Evolutionary conservation across 2,329 filamentous ascomycete genomes (phyloP).

Genomic region (Capronia americana): DNA sequence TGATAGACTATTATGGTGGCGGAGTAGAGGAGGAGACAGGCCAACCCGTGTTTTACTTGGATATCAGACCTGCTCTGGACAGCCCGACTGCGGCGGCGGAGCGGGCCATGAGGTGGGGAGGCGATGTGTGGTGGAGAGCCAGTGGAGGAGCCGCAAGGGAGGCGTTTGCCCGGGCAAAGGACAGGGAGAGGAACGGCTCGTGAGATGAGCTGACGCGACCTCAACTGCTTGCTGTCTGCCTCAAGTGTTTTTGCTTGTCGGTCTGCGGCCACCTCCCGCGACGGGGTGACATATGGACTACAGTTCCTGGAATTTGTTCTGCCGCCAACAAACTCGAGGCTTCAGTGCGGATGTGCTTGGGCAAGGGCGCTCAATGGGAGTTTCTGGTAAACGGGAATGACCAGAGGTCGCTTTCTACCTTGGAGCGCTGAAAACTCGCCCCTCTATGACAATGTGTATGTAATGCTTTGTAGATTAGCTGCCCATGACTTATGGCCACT

Average conservation of each 20-base stretch:
- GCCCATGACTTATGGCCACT: neutral
- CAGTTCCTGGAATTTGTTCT: neutral
- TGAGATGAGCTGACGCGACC: neutral
- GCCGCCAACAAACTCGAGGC: neutral
- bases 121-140: constrained; percentile 91
- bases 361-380: neutral
- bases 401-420: neutral
- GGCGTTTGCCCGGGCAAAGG: constrained; percentile 17
- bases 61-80: constrained; percentile 87
- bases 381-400: neutral
- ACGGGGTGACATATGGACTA: neutral
- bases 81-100: constrained; percentile 81
- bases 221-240: neutral
- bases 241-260: neutral
- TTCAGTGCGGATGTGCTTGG: neutral
- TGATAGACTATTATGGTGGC: constrained; percentile 95
- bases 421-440: constrained; percentile 1
- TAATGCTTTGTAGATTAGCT: constrained; percentile 12
- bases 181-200: constrained; percentile 11
- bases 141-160: constrained; percentile 72
- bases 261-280: neutral
- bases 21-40: constrained; percentile 76
- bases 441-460: constrained; percentile 8
- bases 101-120: constrained; percentile 84
- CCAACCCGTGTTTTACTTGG: constrained; percentile 93